Percentiles rank a stretch among this genome's conserved stretches.
Conservation (phyloP, 345 rosid genomes). For the Sonneratia alba region DNA sequence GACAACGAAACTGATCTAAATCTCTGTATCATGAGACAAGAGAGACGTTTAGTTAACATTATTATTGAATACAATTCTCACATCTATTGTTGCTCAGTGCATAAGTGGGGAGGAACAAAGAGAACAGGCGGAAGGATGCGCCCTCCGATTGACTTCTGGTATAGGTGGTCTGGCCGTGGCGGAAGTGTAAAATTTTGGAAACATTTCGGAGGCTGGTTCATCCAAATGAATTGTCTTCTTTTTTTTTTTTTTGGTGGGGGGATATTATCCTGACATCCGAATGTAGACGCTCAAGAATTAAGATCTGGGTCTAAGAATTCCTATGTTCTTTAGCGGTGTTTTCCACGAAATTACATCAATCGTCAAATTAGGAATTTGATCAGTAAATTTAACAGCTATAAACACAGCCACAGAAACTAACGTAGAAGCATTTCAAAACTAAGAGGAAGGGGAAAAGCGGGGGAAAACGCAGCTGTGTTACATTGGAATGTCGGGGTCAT, state of each 20-base stretch:
- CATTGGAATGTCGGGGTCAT: too few species aligned
- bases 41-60: background rate
- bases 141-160: background rate
- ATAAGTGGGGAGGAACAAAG: background rate
- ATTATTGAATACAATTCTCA: background rate
- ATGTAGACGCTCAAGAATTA: constrained; percentile 43
- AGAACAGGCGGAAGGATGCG: background rate
- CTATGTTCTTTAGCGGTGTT: too few species aligned
- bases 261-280: constrained; percentile 43
- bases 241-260: too few species aligned
- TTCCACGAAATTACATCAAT: too few species aligned
- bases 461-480: too few species aligned
- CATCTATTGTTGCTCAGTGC: constrained; percentile 2
- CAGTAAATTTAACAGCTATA: too few species aligned
- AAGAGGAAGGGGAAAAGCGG: too few species aligned
- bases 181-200: constrained; percentile 11
- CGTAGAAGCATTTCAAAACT: background rate
- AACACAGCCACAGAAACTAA: too few species aligned
- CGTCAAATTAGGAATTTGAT: too few species aligned
- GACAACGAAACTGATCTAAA: background rate
- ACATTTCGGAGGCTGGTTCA: background rate
- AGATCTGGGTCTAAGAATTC: too few species aligned
- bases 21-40: constrained; percentile 2
- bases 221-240: background rate
- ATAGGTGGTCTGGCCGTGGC: background rate